phyloP scores from a whole-genome alignment of 306 rosid genomes.

The Gastrolobium villosum region DNA sequence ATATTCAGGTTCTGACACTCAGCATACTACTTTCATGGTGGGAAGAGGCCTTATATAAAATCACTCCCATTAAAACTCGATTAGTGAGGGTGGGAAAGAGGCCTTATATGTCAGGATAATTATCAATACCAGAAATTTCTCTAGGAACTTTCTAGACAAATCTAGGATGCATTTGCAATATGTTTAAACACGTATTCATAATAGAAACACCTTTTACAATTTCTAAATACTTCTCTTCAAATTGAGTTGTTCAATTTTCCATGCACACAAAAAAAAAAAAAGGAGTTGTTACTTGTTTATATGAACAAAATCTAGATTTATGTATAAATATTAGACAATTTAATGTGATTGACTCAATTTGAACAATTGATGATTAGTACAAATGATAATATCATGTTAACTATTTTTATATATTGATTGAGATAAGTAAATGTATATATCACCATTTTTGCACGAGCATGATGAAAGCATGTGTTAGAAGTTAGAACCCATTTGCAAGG shows the following conservation, averaged over 20 bases:
- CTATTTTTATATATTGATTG: constrained; percentile 11
- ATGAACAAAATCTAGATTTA: neutral
- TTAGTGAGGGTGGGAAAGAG: neutral
- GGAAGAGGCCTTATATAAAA: constrained; percentile 10
- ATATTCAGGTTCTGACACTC: constrained; percentile 17
- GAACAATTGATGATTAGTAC: constrained; percentile 6
- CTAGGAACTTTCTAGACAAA: constrained; percentile 20
- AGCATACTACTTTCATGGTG: neutral
- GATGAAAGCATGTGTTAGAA: neutral
- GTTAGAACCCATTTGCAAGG: too few relatives aligned
- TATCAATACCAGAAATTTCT: constrained; percentile 12
- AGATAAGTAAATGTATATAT: constrained; percentile 13
- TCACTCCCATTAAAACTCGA: neutral
- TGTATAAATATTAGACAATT: constrained; percentile 17
- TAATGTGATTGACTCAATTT: neutral
- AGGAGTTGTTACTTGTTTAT: neutral
- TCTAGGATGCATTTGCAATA: constrained; percentile 21
- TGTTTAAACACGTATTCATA: neutral
- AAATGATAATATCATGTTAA: neutral
- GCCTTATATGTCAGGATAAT: constrained; percentile 23
- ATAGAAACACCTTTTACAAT: constrained; percentile 30
- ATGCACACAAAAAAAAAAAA: neutral
- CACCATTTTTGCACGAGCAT: constrained; percentile 17
- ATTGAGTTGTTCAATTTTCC: constrained; percentile 20
- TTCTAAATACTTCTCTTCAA: constrained; percentile 14